Evolutionary conservation across 495 filamentous ascomycete species (phyloP).

Genomic region (Podospora didyma): DNA sequence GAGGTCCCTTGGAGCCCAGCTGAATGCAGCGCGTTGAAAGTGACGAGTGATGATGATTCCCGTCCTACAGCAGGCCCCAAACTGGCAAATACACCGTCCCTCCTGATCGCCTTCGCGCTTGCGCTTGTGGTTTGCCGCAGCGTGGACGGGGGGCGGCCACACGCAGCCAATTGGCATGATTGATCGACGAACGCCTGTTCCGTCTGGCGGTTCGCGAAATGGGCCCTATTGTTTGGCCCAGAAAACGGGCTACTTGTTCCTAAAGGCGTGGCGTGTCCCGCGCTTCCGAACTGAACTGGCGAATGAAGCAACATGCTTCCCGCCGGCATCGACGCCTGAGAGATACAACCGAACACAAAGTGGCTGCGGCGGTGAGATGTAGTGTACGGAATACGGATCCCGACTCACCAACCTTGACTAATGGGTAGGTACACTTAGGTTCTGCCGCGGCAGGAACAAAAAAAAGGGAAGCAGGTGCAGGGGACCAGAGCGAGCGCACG

Average conservation of each 20-base stretch:
- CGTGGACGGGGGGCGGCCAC: too few relatives aligned
- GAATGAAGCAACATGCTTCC: not conserved
- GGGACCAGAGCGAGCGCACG: slow-evolving; percentile 6
- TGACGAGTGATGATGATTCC: too few relatives aligned
- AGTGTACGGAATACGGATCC: too few relatives aligned
- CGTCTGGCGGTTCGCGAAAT: not conserved
- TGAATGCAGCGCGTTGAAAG: too few relatives aligned
- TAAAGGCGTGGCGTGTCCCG: not conserved
- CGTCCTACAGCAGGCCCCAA: too few relatives aligned
- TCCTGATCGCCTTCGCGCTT: not conserved
- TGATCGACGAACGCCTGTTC: slow-evolving; percentile 2
- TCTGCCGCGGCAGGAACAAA: too few relatives aligned
- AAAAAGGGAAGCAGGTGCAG: not conserved
- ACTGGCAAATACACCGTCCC: not conserved
- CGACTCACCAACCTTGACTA: too few relatives aligned
- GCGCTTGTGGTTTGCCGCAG: not conserved
- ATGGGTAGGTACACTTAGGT: too few relatives aligned
- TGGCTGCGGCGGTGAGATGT: not conserved
- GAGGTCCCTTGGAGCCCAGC: too few relatives aligned
- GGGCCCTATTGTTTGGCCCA: not conserved
- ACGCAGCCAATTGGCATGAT: too few relatives aligned
- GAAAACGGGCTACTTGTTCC: not conserved
- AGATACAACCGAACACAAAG: too few relatives aligned
- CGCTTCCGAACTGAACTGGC: not conserved
- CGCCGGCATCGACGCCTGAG: not conserved